Evolutionary conservation across 2,329 filamentous ascomycete genomes (phyloP), one percentile per base, ranked within the genome.

Genomic region (Pyrenochaeta sp.): DNA sequence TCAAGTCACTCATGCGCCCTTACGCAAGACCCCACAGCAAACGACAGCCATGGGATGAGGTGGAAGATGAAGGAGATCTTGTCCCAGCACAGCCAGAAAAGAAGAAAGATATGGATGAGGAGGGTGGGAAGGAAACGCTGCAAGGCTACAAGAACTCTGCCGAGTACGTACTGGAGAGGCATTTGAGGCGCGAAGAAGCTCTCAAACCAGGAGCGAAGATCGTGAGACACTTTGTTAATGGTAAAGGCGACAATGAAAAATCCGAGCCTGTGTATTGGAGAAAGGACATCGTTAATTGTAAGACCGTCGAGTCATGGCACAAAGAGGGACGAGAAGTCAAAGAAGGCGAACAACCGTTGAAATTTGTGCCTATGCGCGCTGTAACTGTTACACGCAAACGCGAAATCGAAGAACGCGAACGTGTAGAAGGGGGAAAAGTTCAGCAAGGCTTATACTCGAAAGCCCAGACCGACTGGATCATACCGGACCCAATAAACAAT

Each of bases 291-390:
- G 87, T 93, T 2, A 84, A 86, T 39, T 96, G 96, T 75, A 93
- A 97, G 77, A 96, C 92, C 28, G 90, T 91, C 1, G 95, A 99
- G 75, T 97, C 92, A 1, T 99, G 95, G 95, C 95, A 98, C 75
- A 97, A 97, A 75, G 94, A 97, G 81, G 95, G 95, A 0, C 87
- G 94, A 10, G 90, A 88, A 27, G 88, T 95, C 2, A 84, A 86
- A 27, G 72, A 83, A 0, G 92, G 91, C 2, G 88, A 90, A 64
- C 80, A 87, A 48, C 91, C 95, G 0, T 79, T 97, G 58, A 99
- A 99, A 76, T 85, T 86, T 42, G 95, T 97, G 0, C 92, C 94
- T 0, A 93, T 95, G 73, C 90, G 95, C 42, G 95, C 93, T 15
- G 94, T 97, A 3, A 99, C 95, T 0, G 85, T 91, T 2, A 92